Base-by-base conservation (phyloP, 2,329 filamentous ascomycete genomes). In the Aspergillus ochraceus region DNA sequence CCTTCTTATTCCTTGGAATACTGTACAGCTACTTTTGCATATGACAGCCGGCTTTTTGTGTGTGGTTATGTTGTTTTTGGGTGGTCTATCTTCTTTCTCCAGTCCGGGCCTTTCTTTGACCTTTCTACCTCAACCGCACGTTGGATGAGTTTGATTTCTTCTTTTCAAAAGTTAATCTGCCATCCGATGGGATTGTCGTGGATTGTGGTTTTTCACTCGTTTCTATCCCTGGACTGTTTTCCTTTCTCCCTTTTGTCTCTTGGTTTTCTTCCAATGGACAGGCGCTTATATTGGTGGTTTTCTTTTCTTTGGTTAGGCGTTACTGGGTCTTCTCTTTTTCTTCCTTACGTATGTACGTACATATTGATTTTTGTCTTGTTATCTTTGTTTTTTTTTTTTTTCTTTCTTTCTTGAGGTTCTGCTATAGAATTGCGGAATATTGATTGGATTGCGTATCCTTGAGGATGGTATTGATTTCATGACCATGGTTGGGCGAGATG, bases 21-120 rank as follows among this genome's bases (percentile, higher is more conserved):
- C 66, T 71, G 67, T 69, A 66, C 61, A 67, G 61, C 54, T 62
- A 67, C 17, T 42, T 58, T 67, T 70, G 63, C 64, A 62, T 69
- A 54, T 63, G 58, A 57, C 49, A 52, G 55, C 52, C 53, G 52
- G 58, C 46, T 56, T 61, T 55, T 57, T 55, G 60, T 50, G 36
- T 39, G 36, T 39, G 36, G 36, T 39, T 39, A 39, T 39, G 36
- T 39, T 39, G 36, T 6, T 42, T 42, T 42, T 42, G 36, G 36
- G 36, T 42, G 36, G 36, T 42, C 6, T 36, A 12, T 36, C 14
- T n/a, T 6, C 36, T n/a, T 10, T 17, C 32, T 52, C 58, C 32
- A 50, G 46, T 58, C 57, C 54, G 36, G 52, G 26, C 29, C 46
- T 49, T 49, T 47, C 36, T 42, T 42, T 8, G 36, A 6, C 36